Base-by-base conservation (phyloP, 1,284 basidiomycete genomes). In the Baeospora myosura region DNA sequence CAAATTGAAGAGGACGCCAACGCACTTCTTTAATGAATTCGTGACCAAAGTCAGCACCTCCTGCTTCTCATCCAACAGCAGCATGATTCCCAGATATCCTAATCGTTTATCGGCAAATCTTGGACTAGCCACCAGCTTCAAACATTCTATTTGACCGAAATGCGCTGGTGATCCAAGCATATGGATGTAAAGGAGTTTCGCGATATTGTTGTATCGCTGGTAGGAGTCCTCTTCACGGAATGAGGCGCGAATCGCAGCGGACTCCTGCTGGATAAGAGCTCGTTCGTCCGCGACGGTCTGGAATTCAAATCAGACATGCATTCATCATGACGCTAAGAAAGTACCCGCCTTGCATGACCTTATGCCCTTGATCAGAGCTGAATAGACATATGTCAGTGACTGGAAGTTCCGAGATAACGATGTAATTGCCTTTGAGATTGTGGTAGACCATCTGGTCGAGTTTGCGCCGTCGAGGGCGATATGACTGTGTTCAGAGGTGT, bases 111-210 rank as follows among this genome's bases (percentile, higher is more conserved):
- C 96, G 36, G 88, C 80, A 66, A 98, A 99, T 42, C 93, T 74
- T 10, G 96, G 92, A 52, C 91, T 92, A n/a, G 96, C 96, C 33
- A 98, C 96, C 40, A 99, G 83, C 66, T 98, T 98, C 51, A 99
- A 74, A 66, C 96, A 99, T 71, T 98, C 96, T 62, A 99, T 98
- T 72, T 99, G 96, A 38, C 96, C 96, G 59, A 98, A 99, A 63
- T 99, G 96, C 22, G 96, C 96, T 3, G 95, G 93, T 45, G 96
- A 98, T 44, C 96, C 96, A 18, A 99, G 85, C 96, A 99, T 98
- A 65, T 98, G 94, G 63, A 99, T 98, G 70, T 99, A 98, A 49
- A 99, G 81, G 17, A 98, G 78, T 63, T 98, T 98, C 46, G 95
- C 94, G 59, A 98, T 87, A 68, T 96, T 97, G 73, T 98, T 92